Percentiles rank a stretch among this genome's conserved stretches.
These are phyloP conservation scores for Acacia confusa DNA, from an alignment of 306 rosid species.

Conservation along the genomic window DNA sequence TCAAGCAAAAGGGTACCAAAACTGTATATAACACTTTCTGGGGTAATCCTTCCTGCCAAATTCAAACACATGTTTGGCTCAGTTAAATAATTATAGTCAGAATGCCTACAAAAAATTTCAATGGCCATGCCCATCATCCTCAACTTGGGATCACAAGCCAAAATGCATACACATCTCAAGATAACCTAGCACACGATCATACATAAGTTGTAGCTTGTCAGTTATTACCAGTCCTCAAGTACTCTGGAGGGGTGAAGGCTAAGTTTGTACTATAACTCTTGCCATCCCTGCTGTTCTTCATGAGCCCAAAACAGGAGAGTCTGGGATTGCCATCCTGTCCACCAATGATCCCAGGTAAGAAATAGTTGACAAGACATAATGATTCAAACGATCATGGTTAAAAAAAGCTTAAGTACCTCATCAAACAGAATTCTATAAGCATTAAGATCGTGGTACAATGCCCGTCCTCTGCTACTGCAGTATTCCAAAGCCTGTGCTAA, in stretches of 20 bases:
- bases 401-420: conserved; percentile 49
- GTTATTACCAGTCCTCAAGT: conserved; percentile 83
- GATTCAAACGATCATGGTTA: background rate
- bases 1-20: conserved; percentile 91
- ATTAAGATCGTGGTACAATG: conserved; percentile 94
- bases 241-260: conserved; percentile 99
- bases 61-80: conserved; percentile 25
- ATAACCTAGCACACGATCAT: background rate
- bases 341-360: conserved; percentile 29
- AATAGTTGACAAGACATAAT: conserved; percentile 14
- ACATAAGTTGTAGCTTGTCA: background rate
- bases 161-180: background rate
- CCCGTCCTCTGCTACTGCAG: conserved; percentile 84
- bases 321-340: conserved; percentile 89
- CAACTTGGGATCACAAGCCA: background rate
- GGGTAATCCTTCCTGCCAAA: conserved; percentile 77
- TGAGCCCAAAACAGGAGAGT: conserved; percentile 97
- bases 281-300: conserved; percentile 99
- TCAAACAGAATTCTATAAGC: conserved; percentile 95
- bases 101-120: background rate
- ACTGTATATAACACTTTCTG: conserved; percentile 89
- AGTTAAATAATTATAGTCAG: conserved; percentile 13
- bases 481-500: conserved; percentile 94
- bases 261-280: conserved; percentile 94
- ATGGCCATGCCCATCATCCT: background rate